Evolutionary conservation across 176 grass and related monocot species (phyloP).

Genomic region (Cymbopogon citratus): DNA sequence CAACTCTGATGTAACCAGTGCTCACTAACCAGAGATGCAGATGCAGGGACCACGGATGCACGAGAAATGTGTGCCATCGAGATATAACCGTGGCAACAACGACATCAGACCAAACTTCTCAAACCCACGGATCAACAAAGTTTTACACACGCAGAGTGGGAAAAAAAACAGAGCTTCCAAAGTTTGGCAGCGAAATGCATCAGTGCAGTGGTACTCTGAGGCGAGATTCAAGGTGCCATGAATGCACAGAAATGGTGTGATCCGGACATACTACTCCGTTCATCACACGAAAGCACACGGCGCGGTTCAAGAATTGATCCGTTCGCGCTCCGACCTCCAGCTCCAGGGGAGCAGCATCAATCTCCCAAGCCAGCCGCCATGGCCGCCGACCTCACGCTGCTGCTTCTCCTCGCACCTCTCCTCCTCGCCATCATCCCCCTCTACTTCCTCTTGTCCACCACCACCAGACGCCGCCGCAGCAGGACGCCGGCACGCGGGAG

Average conservation of each 20-base stretch:
- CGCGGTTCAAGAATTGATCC: background rate
- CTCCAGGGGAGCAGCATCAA: background rate
- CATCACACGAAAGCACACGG: background rate
- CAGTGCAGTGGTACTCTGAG: background rate
- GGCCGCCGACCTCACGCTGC: background rate
- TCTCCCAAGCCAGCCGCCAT: background rate
- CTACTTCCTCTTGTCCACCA: background rate
- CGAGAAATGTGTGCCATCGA: no score
- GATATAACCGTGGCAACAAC: no score
- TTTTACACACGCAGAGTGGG: no score
- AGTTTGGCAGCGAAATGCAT: background rate
- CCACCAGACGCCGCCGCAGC: background rate
- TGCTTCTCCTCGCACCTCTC: background rate
- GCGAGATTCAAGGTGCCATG: background rate
- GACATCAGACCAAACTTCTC: no score
- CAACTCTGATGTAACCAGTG: no score
- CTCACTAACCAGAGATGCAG: no score
- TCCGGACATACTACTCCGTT: background rate
- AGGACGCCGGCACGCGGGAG: background rate
- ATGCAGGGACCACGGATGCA: no score
- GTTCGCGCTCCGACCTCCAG: background rate
- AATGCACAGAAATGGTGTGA: background rate
- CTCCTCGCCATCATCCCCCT: background rate
- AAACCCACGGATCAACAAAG: no score
- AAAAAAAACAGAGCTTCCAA: background rate